Evolutionary conservation across 192 early-diverging fungal species (phyloP).

Genomic region (Diversispora epigaea): DNA sequence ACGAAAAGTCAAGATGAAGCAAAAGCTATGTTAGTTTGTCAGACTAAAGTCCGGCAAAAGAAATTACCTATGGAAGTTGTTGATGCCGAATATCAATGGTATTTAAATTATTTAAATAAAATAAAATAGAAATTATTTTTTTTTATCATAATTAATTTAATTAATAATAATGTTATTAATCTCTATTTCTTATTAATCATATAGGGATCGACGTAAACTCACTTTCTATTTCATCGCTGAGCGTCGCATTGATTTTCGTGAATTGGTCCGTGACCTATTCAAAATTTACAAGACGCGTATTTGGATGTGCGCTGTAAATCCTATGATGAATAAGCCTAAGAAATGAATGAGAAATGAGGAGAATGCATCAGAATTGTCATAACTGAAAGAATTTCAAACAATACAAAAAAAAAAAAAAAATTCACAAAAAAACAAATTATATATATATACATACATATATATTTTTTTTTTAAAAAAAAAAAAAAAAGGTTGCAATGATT

Average conservation of each 20-base stretch:
- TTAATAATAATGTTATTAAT: neutral
- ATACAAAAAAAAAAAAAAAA: neutral
- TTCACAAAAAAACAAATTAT: neutral
- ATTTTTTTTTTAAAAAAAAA: no score
- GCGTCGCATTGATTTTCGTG: slow-evolving; percentile 92
- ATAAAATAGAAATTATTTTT: no score
- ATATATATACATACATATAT: no score
- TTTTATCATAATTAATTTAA: neutral
- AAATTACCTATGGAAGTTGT: slow-evolving; percentile 94
- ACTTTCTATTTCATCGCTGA: slow-evolving; percentile 96
- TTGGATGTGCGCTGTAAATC: slow-evolving; percentile 78
- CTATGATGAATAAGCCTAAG: slow-evolving; percentile 31
- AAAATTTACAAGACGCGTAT: slow-evolving; percentile 98
- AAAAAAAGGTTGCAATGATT: neutral
- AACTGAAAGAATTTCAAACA: neutral
- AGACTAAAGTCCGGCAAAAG: slow-evolving; percentile 84
- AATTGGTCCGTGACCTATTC: slow-evolving; percentile 93
- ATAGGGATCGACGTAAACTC: slow-evolving; percentile 91
- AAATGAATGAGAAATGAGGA: slow-evolving; percentile 14
- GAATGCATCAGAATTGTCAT: neutral
- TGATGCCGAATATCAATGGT: slow-evolving; percentile 98
- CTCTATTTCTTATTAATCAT: neutral
- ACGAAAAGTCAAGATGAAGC: slow-evolving; percentile 87
- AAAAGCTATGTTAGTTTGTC: slow-evolving; percentile 84
- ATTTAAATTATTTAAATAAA: slow-evolving; percentile 14